Evolutionary conservation across 2,329 filamentous ascomycete species (phyloP).

Genomic region (Hypoxylon sp.): DNA sequence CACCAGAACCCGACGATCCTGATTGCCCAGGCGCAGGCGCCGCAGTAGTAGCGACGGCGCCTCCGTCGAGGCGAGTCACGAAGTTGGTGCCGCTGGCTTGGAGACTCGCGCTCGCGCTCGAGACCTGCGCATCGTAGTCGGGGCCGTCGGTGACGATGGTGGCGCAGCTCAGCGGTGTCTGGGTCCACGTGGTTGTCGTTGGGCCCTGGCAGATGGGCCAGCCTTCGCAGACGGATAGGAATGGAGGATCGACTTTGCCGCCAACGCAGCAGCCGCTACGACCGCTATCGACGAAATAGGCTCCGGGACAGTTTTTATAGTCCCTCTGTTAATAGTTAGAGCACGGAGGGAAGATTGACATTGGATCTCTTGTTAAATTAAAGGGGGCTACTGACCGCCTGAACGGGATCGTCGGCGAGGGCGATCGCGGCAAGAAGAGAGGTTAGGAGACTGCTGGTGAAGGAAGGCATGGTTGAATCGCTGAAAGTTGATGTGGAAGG

Average conservation of each 20-base stretch:
- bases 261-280: constrained; percentile 19
- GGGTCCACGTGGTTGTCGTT: constrained; percentile 15
- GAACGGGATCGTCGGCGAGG: neutral
- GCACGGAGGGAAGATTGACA: neutral
- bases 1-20: neutral
- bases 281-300: neutral
- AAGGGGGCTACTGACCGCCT: neutral
- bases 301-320: constrained; percentile 13
- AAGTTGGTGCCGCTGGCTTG: constrained; percentile 6
- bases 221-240: constrained; percentile 15
- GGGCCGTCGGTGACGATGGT: constrained; percentile 17
- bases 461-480: constrained; percentile 5
- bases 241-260: constrained; percentile 9
- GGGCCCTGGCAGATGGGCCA: constrained; percentile 21
- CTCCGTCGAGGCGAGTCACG: constrained; percentile 1
- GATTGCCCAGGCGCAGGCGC: neutral
- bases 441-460: neutral
- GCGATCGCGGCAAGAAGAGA: neutral
- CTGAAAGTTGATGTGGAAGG: no score
- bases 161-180: constrained; percentile 12
- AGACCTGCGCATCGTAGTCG: constrained; percentile 5
- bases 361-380: neutral
- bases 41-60: neutral
- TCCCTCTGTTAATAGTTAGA: constrained; percentile 2
- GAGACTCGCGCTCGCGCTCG: constrained; percentile 14